A percentile compares a stretch with the other conserved stretches of the same genome.
These are phyloP conservation scores for Verticillium albo-atrum DNA, from an alignment of 2,329 filamentous ascomycete species.

Conservation along the genomic window DNA sequence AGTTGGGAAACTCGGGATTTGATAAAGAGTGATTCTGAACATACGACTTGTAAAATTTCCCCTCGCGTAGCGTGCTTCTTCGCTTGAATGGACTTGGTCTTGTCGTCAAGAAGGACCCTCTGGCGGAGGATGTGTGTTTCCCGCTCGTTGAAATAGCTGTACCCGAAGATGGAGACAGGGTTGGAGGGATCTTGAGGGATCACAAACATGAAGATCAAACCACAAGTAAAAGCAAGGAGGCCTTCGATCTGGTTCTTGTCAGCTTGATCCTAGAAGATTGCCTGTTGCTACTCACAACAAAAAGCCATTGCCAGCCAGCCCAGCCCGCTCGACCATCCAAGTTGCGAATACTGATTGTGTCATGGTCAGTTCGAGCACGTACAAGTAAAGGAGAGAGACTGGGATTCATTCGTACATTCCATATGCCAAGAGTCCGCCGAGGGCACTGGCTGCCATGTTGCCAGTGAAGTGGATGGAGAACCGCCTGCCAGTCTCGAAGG, in stretches of 20 bases:
- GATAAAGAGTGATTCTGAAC: conserved; percentile 1
- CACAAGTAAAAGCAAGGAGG: conserved; percentile 27
- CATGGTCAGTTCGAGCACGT: no score
- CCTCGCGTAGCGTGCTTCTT: conserved; percentile 22
- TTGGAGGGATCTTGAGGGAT: conserved; percentile 23
- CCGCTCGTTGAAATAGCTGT: conserved; percentile 25
- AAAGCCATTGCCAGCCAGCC: conserved; percentile 28
- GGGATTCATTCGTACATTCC: no score
- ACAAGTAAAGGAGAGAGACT: no score
- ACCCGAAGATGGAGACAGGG: conserved; percentile 22
- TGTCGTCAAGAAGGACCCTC: conserved; percentile 28
- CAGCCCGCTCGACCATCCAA: conserved; percentile 23
- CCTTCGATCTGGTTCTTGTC: conserved; percentile 23
- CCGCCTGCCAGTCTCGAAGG: no score
- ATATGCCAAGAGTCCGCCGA: no score
- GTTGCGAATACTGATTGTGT: conserved; percentile 3
- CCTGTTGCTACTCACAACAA: conserved; percentile 17
- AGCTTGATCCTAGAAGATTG: not conserved
- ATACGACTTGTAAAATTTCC: conserved; percentile 27
- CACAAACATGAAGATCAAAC: conserved; percentile 21
- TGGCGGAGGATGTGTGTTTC: conserved; percentile 26
- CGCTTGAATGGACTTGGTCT: conserved; percentile 22
- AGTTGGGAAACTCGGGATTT: not conserved
- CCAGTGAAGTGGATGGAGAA: no score
- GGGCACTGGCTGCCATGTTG: no score